Percentiles rank a stretch among this genome's conserved stretches.
These are phyloP conservation scores for Moelleriella libera DNA, from an alignment of 2,329 filamentous ascomycete species.

Conservation along the genomic window DNA sequence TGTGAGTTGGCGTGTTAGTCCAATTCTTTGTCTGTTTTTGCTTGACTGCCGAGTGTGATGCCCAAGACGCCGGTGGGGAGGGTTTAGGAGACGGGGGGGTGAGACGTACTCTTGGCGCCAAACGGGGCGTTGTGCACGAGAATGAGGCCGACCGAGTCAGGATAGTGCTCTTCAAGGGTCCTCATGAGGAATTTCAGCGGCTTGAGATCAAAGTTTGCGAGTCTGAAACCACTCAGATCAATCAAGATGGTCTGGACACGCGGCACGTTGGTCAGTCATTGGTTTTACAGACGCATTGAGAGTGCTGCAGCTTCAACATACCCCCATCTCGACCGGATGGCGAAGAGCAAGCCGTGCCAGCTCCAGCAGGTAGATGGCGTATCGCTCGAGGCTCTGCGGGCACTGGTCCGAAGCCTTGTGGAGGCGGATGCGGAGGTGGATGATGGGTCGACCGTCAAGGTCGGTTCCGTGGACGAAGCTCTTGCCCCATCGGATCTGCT, in stretches of 20 bases:
- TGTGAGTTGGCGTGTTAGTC: constrained; percentile 12
- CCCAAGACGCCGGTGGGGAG: not conserved
- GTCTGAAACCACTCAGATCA: constrained; percentile 74
- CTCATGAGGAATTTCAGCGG: constrained; percentile 95
- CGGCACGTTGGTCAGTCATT: constrained; percentile 30
- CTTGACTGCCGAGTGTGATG: not conserved
- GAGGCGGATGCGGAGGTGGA: constrained; percentile 61
- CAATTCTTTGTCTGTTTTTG: not conserved
- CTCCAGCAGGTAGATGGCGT: constrained; percentile 80
- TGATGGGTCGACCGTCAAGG: constrained; percentile 65
- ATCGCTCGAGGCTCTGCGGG: constrained; percentile 62
- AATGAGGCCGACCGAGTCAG: constrained; percentile 70
- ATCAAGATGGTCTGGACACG: not conserved
- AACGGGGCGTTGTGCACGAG: constrained; percentile 85
- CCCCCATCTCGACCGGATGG: constrained; percentile 70
- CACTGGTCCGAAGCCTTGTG: constrained; percentile 67
- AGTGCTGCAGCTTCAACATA: constrained; percentile 18
- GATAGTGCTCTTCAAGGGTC: constrained; percentile 90
- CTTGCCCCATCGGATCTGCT: constrained; percentile 74
- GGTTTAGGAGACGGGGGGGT: constrained; percentile 4
- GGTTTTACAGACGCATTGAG: not conserved
- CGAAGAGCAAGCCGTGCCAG: constrained; percentile 66
- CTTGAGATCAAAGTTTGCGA: constrained; percentile 88
- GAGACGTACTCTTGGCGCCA: constrained; percentile 63
- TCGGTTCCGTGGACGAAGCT: constrained; percentile 75